Evolutionary conservation across 352 stramenopile genomes (phyloP).

Genomic region (Plasmopara muralis): DNA sequence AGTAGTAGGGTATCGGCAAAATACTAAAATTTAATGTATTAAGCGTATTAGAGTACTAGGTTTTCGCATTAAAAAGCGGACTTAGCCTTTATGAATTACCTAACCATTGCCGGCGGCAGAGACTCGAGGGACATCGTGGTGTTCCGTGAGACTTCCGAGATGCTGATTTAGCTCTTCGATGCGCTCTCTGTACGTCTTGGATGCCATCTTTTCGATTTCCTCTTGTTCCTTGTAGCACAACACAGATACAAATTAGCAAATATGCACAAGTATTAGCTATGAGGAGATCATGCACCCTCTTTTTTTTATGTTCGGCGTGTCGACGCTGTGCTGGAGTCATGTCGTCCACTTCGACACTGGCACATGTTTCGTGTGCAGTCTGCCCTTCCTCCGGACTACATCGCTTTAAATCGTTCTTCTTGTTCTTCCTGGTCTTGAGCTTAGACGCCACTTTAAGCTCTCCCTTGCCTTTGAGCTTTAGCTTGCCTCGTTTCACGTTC

Average conservation of each 20-base stretch:
- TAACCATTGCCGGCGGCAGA: constrained; percentile 89
- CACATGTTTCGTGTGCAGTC: constrained; percentile 12
- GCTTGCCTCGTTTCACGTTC: constrained; percentile 77
- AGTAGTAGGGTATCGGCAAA: too few species aligned
- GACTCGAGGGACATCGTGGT: constrained; percentile 96
- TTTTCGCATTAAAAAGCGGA: constrained; percentile 32
- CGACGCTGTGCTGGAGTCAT: constrained; percentile 72
- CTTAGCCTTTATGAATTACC: constrained; percentile 89
- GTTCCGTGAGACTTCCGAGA: constrained; percentile 92
- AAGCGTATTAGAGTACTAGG: too few species aligned
- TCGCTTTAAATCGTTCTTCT: constrained; percentile 39
- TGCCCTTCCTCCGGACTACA: constrained; percentile 17
- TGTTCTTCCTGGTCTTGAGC: constrained; percentile 53
- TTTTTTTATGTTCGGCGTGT: constrained; percentile 73
- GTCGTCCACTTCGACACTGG: constrained; percentile 30
- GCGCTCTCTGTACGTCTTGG: constrained; percentile 86
- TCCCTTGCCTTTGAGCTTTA: constrained; percentile 65
- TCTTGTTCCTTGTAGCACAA: constrained; percentile 59
- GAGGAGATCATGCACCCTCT: constrained; percentile 41
- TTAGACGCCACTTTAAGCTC: constrained; percentile 57
- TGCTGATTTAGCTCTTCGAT: constrained; percentile 97
- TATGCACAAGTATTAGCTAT: background rate
- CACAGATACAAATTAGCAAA: constrained; percentile 2
- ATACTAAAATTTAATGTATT: too few species aligned
- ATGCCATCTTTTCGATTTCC: constrained; percentile 77